phyloP scores from a whole-genome alignment of 352 stramenopile species.

The Globisporangium okanoganense region DNA sequence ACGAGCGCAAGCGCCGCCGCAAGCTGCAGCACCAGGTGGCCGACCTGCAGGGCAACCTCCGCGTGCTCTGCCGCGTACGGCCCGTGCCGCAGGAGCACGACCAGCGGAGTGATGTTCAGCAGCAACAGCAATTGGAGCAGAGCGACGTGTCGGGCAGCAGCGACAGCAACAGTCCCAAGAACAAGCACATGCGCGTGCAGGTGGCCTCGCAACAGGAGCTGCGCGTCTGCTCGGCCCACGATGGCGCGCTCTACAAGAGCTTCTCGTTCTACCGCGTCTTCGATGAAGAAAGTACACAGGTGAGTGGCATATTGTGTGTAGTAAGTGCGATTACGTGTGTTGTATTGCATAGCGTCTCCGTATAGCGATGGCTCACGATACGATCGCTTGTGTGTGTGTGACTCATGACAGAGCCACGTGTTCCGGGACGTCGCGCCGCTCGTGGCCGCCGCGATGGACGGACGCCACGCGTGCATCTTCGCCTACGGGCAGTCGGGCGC shows the following conservation, averaged over 20 bases:
- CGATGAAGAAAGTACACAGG: conserved; percentile 75
- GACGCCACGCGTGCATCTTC: conserved; percentile 94
- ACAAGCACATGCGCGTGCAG: conserved; percentile 21
- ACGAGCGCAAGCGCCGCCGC: conserved; percentile 43
- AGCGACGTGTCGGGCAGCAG: conserved; percentile 5
- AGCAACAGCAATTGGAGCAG: conserved; percentile 11
- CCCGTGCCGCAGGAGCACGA: conserved; percentile 26
- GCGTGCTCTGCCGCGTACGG: conserved; percentile 79
- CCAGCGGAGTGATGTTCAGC: neutral
- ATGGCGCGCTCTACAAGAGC: conserved; percentile 60
- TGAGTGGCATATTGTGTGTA: conserved; percentile 15
- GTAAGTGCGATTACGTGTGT: conserved; percentile 26
- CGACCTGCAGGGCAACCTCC: conserved; percentile 58
- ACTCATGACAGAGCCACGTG: conserved; percentile 48
- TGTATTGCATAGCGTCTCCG: conserved; percentile 26
- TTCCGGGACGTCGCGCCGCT: conserved; percentile 92
- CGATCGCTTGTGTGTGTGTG: conserved; percentile 34
- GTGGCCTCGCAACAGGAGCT: conserved; percentile 16
- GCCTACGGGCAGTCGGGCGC: conserved; percentile 90
- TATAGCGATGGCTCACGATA: conserved; percentile 29
- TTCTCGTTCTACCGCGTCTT: conserved; percentile 89
- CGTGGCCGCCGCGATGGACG: conserved; percentile 85
- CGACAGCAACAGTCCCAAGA: conserved; percentile 9
- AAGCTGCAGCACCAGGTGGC: conserved; percentile 42
- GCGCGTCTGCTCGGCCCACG: conserved; percentile 28